Evolutionary conservation across 306 rosid species (phyloP).

Genomic region (Rosa rugosa): DNA sequence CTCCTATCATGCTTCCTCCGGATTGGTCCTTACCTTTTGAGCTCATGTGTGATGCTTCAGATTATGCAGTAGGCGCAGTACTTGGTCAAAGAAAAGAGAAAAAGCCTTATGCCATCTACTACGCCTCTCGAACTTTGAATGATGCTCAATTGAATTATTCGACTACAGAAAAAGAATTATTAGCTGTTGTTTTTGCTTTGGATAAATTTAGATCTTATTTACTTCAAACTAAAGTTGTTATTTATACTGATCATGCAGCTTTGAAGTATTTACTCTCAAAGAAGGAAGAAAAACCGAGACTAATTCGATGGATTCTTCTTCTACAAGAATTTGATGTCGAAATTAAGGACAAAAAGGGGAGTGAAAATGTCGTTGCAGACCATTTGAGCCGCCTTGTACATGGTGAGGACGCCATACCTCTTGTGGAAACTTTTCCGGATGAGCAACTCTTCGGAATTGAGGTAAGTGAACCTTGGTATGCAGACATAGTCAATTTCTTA

Average conservation of each 20-base stretch:
- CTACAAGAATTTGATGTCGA: background rate
- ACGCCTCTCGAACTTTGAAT: background rate
- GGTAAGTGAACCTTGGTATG: no score
- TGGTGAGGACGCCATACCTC: no score
- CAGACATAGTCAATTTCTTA: no score
- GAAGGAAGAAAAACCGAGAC: background rate
- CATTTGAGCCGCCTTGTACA: no score
- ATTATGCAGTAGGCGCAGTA: background rate
- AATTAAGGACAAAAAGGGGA: background rate
- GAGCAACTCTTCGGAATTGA: no score
- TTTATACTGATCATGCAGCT: background rate
- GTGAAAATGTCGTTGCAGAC: background rate
- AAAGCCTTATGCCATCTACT: background rate
- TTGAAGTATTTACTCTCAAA: background rate
- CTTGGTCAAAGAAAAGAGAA: background rate
- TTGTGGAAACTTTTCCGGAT: no score
- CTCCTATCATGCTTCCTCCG: background rate
- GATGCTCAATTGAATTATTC: constrained; percentile 9
- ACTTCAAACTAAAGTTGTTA: background rate
- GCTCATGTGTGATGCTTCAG: constrained; percentile 4
- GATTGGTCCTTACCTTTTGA: constrained; percentile 6
- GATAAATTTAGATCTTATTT: background rate
- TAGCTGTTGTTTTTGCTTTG: background rate
- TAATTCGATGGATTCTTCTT: background rate
- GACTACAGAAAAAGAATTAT: background rate